Base-by-base conservation (phyloP, 2,329 filamentous ascomycete genomes). In the Macroventuria anomochaeta region DNA sequence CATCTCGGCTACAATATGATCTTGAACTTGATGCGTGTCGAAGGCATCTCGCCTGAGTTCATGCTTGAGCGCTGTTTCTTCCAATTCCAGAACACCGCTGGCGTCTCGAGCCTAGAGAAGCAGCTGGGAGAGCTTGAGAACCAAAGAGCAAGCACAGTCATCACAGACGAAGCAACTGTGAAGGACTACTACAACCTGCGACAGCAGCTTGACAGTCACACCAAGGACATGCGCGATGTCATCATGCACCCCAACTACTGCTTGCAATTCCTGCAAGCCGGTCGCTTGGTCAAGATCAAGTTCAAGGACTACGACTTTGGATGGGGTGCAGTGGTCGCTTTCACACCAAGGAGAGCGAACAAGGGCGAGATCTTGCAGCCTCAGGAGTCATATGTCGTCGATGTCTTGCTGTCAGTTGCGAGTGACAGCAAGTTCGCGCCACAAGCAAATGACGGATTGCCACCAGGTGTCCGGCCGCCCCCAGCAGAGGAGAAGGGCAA, bases 1-100 rank as follows among this genome's bases (percentile, higher is more conserved):
- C 91, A 99, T 73, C 83, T 99, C 13, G 93, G 95, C 26, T 99
- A 99, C 81, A 99, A 99, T 79, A 99, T 99, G 95, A 91, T 99
- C 70, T 82, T 99, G 53, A 99, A 99, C 71, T 78, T 99, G 57
- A 88, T 97, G 75, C 85, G 95, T 76, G 93, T 99, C n/a, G 95
- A 99, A 73, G 93, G 92, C n/a, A 96, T 99, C 43, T 97, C 93
- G 7, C 95, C 96, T 2, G 93, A 99, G 68, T 97, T 91, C 70
- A 99, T 99, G 95, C 81, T 99, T n/a, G 93, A 97, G 79, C 86
- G 89, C 63, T 99, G 95, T 71, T 99, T 99, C 79, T 96, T 91
- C 75, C 95, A 99, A 75, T 99, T 99, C 77, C 95, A 99, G 74
- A 97, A 96, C 67, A 91, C 91, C 2, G 90, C 93, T 10, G 92